Percentiles rank a stretch among this genome's conserved stretches.
phyloP scores from a whole-genome alignment of 805 yeast species.

The Debaryomyces castellii region DNA sequence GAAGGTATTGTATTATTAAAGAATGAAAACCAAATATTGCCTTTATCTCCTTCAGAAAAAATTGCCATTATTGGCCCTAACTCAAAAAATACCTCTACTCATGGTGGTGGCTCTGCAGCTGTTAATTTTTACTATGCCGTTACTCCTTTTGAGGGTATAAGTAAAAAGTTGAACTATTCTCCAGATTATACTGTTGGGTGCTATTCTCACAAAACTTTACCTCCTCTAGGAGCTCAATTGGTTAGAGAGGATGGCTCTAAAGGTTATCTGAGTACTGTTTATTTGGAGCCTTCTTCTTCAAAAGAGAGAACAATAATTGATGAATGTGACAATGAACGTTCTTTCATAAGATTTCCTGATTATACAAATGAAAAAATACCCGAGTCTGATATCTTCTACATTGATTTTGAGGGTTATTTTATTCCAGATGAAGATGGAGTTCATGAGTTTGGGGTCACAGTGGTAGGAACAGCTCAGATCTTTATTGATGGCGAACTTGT shows the following conservation, averaged over 20 bases:
- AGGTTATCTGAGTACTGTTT: constrained; percentile 24
- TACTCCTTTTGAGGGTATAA: constrained; percentile 23
- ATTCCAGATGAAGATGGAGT: constrained; percentile 46
- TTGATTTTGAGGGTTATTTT: constrained; percentile 43
- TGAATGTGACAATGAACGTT: constrained; percentile 14
- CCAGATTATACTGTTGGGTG: constrained; percentile 32
- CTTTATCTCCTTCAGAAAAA: constrained; percentile 28
- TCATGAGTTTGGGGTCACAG: constrained; percentile 52
- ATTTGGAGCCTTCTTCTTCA: constrained; percentile 12
- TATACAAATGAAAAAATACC: constrained; percentile 17
- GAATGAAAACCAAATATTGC: constrained; percentile 25
- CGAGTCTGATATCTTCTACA: constrained; percentile 32
- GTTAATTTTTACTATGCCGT: constrained; percentile 24
- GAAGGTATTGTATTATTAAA: constrained; percentile 30
- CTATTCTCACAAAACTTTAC: constrained; percentile 26
- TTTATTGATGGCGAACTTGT: constrained; percentile 52
- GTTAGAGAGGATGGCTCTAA: constrained; percentile 18
- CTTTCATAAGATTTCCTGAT: constrained; percentile 19
- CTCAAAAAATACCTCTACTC: constrained; percentile 24
- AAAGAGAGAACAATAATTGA: constrained; percentile 11
- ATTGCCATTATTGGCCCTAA: constrained; percentile 35
- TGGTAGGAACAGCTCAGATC: constrained; percentile 54
- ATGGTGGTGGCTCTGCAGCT: constrained; percentile 37
- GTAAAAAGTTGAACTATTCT: constrained; percentile 10
- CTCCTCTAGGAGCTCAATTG: constrained; percentile 23